Evolutionary conservation across 352 stramenopile species (phyloP).

Genomic region (Globisporangium splendens): DNA sequence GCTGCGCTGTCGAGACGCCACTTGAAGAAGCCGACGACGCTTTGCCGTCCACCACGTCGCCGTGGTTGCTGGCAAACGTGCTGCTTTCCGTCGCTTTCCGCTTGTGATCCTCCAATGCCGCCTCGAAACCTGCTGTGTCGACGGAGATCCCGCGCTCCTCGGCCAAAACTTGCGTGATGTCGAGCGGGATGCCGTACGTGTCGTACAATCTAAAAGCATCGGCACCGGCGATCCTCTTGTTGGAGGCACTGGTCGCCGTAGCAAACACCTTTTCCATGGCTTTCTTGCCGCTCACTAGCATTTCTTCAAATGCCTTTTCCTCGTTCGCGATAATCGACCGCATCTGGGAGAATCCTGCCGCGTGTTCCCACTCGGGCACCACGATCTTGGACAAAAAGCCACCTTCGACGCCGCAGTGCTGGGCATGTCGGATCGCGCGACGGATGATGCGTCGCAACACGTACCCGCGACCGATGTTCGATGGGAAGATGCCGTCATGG

Average conservation of each 20-base stretch:
- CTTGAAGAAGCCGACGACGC: neutral
- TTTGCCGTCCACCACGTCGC: neutral
- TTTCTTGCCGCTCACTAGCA: conserved; percentile 51
- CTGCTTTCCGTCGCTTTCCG: conserved; percentile 41
- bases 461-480: conserved; percentile 95
- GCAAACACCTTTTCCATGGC: conserved; percentile 65
- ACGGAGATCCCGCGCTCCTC: conserved; percentile 56
- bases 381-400: conserved; percentile 53
- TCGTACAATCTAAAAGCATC: conserved; percentile 76
- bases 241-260: conserved; percentile 11
- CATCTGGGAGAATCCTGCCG: conserved; percentile 50
- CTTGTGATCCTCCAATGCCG: conserved; percentile 45
- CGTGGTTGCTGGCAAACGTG: conserved; percentile 27
- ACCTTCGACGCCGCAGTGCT: conserved; percentile 49
- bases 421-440: conserved; percentile 75
- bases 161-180: conserved; percentile 69
- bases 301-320: conserved; percentile 68
- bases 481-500: conserved; percentile 93
- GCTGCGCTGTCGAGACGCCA: neutral
- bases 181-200: conserved; percentile 73
- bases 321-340: conserved; percentile 66
- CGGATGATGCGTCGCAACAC: conserved; percentile 94
- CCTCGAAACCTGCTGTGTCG: conserved; percentile 50
- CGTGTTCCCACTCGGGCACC: conserved; percentile 38
- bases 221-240: conserved; percentile 31